Evolutionary conservation across 768 basidiomycete genomes (phyloP).

Genomic region (Lactifluus rugatus): DNA sequence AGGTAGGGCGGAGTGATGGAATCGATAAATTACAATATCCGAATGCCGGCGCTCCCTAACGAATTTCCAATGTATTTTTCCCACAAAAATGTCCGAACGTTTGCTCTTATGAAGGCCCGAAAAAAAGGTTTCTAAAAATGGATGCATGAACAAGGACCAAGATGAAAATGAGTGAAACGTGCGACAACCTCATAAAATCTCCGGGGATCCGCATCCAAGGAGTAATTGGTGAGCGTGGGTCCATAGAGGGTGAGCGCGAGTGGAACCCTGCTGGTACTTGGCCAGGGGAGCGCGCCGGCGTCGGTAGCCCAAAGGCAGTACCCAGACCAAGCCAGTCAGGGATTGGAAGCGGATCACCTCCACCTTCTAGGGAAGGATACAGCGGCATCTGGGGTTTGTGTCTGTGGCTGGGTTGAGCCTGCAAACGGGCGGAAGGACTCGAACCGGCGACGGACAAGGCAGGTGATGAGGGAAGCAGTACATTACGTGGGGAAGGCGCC

Average conservation of each 20-base stretch:
- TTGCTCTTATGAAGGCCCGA: background rate
- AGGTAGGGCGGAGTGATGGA: background rate
- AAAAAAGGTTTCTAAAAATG: background rate
- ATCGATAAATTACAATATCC: background rate
- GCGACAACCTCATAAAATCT: background rate
- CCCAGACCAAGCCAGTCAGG: background rate
- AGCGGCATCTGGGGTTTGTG: background rate
- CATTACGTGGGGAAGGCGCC: background rate
- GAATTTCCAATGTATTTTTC: background rate
- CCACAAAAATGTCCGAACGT: background rate
- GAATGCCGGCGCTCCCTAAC: background rate
- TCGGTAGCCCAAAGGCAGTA: background rate
- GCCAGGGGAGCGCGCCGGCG: background rate
- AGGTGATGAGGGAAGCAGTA: constrained; percentile 8
- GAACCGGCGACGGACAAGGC: background rate
- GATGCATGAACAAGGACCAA: background rate
- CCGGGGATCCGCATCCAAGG: background rate
- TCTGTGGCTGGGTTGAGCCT: constrained; percentile 9
- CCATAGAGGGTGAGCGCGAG: background rate
- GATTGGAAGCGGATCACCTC: background rate
- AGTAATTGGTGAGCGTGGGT: constrained; percentile 8
- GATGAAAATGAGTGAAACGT: background rate
- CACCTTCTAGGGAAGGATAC: background rate
- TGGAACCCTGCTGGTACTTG: background rate
- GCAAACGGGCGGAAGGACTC: background rate